phyloP scores from a whole-genome alignment of 495 filamentous ascomycete species.

The Elaphomyces granulatus region DNA sequence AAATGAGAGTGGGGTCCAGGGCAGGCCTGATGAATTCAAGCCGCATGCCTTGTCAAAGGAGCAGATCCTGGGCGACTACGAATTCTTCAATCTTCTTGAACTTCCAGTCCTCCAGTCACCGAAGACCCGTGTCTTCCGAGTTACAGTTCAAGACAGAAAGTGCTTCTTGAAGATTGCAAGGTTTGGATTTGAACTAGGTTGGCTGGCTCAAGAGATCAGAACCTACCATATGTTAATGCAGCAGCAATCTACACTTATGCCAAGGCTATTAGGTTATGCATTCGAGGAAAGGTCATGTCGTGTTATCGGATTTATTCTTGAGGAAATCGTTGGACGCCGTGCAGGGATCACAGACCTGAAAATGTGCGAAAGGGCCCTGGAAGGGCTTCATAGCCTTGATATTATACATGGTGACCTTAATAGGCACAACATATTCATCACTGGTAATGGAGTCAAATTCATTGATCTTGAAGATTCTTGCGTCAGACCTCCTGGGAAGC shows the following conservation, averaged over 20 bases:
- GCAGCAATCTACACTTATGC: conserved; percentile 11
- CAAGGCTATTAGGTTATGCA: conserved; percentile 22
- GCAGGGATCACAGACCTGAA: conserved; percentile 15
- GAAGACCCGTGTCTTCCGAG: background rate
- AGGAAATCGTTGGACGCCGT: conserved; percentile 17
- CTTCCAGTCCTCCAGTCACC: background rate
- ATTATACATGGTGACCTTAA: conserved; percentile 9
- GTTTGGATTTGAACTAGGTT: conserved; percentile 9
- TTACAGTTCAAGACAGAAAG: background rate
- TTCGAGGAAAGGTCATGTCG: conserved; percentile 14
- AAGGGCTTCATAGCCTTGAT: conserved; percentile 12
- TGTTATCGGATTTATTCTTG: conserved; percentile 22
- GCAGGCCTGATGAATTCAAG: background rate
- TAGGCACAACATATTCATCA: conserved; percentile 9
- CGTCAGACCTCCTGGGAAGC: conserved; percentile 1
- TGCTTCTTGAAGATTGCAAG: conserved; percentile 7
- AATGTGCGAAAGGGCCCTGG: conserved; percentile 16
- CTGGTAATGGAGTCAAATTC: conserved; percentile 1
- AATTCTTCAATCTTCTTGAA: background rate
- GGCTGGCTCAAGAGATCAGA: conserved; percentile 11
- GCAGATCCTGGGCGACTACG: background rate
- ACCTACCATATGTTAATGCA: conserved; percentile 13
- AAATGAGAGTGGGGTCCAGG: background rate
- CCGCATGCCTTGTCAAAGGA: background rate
- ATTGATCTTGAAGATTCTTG: conserved; percentile 5